These are phyloP conservation scores for Nicotiana benthamiana DNA, from an alignment of 257 asterid genomes.

Conservation along the genomic window DNA sequence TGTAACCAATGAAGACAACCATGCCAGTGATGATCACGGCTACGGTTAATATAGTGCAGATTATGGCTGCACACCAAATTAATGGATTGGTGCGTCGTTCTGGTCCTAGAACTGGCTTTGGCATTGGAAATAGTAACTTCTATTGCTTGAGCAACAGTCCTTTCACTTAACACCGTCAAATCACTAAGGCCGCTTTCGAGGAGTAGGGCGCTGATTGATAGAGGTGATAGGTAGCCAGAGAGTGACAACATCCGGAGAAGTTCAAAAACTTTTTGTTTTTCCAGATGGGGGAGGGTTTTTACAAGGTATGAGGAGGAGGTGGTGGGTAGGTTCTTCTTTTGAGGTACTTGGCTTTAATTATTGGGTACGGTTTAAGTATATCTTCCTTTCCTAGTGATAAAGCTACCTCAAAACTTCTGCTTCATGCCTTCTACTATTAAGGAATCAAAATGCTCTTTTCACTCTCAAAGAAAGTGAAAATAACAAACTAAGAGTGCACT, in stretches of 20 bases:
- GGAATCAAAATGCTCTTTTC: background rate
- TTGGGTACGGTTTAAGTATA: conserved; percentile 82
- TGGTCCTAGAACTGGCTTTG: conserved; percentile 29
- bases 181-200: background rate
- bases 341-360: conserved; percentile 35
- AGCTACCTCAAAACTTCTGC: conserved; percentile 27
- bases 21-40: conserved; percentile 62
- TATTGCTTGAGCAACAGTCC: background rate
- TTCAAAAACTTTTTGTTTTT: background rate
- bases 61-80: conserved; percentile 57
- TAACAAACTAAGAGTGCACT: no score
- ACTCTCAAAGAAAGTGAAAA: conserved; percentile 9
- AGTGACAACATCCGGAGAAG: conserved; percentile 11
- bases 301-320: conserved; percentile 4
- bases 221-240: conserved; percentile 1
- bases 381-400: conserved; percentile 60
- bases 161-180: background rate
- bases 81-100: conserved; percentile 51
- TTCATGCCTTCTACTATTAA: background rate
- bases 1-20: conserved; percentile 50
- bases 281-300: conserved; percentile 6
- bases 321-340: conserved; percentile 10
- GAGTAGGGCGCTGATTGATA: background rate
- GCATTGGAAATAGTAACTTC: conserved; percentile 36
- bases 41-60: conserved; percentile 53